Base-by-base conservation (phyloP, 371 early-diverging fungal genomes). In the Phascolomyces articulosus region DNA sequence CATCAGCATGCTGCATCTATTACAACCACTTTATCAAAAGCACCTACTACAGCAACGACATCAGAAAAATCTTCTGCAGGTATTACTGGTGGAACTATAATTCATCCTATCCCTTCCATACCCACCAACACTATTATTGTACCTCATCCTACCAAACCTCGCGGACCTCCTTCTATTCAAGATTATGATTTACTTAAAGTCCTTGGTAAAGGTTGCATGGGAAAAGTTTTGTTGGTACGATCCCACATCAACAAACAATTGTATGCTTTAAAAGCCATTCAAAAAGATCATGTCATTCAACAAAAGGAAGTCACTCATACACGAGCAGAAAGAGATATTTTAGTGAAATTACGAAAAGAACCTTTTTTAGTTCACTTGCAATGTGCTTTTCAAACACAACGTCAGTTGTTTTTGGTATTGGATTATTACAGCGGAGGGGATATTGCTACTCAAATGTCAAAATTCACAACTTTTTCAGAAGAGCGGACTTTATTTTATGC, bases 351-450 rank as follows among this genome's bases (percentile, higher is more conserved):
- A 27, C 74, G 85, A n/a, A 63, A 66, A 15, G 89, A 89, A 38
- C 90, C 94, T 0, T 93, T 91, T 76, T 64, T 94, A 51, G 87
- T 89, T 27, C 79, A 84, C 34, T 74, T 93, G n/a, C 83, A 89
- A 40, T 81, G 85, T 63, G 88, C 92, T 1, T 93, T 94, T 60
- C 91, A 93, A 68, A 79, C 85, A 34, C 65, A 82, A 3, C 84
- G 83, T 2, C 77, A 90, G n/a, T 71, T 95, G 3, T 93, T 87
- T 66, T 76, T 97, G 44, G 88, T 96, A 2, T 80, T 96, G 64
- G 96, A 96, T 66, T 97, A 93, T 73, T 79, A 80, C 67, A 71
- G 78, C 13, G 89, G 87, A 29, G 96, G 95, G 0, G 98, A 97
- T 66, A 87, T 97, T 53, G 95, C 94, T 27, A 91, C 89, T 34